phyloP scores from a whole-genome alignment of 1,284 basidiomycete species.

The Erythrobasidium hasegawianum region DNA sequence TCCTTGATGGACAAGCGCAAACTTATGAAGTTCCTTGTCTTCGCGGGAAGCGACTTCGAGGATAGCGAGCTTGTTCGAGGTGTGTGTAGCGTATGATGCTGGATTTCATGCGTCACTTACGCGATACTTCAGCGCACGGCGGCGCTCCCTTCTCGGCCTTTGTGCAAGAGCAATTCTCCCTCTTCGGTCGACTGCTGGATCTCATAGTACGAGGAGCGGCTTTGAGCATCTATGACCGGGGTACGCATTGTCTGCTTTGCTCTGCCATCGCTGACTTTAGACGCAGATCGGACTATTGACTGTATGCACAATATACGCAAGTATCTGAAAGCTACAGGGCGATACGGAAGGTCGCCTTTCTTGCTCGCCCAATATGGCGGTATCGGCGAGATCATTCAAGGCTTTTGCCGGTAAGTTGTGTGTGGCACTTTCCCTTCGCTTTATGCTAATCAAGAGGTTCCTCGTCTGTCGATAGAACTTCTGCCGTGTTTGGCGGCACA shows the following conservation, averaged over 20 bases:
- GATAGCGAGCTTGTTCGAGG: neutral
- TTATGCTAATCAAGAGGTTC: neutral
- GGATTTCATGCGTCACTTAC: neutral
- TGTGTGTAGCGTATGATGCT: neutral
- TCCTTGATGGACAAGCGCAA: slow-evolving; percentile 79
- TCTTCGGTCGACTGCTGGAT: slow-evolving; percentile 25
- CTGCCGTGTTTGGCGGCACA: slow-evolving; percentile 76
- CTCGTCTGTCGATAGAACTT: slow-evolving; percentile 61
- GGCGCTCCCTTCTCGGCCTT: neutral
- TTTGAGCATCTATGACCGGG: slow-evolving; percentile 44
- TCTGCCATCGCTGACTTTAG: neutral
- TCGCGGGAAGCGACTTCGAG: slow-evolving; percentile 1
- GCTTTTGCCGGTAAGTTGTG: slow-evolving; percentile 64
- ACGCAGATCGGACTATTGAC: slow-evolving; percentile 42
- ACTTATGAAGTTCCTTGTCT: slow-evolving; percentile 83
- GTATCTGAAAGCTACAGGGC: slow-evolving; percentile 74
- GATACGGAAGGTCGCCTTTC: slow-evolving; percentile 86
- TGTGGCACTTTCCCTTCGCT: neutral
- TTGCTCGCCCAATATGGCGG: slow-evolving; percentile 93
- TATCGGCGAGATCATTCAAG: slow-evolving; percentile 84
- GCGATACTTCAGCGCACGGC: neutral
- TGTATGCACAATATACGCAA: slow-evolving; percentile 64
- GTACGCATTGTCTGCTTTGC: slow-evolving; percentile 11
- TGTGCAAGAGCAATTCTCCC: slow-evolving; percentile 13
- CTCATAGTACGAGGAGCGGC: slow-evolving; percentile 45